phyloP scores from a whole-genome alignment of 805 yeast species.

The Metschnikowia henanensis region DNA sequence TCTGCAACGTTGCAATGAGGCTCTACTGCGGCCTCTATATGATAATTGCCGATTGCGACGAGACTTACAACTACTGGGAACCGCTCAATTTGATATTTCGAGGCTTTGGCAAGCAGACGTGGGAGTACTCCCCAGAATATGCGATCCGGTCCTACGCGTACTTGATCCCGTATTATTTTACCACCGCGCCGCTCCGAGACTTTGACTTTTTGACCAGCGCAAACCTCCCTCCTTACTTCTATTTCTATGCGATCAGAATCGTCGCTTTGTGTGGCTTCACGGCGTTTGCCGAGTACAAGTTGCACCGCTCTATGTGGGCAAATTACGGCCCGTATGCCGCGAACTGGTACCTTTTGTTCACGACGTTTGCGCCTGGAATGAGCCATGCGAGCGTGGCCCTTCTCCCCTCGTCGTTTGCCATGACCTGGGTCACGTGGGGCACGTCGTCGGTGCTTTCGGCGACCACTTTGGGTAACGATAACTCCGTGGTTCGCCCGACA shows the following conservation, averaged over 20 bases:
- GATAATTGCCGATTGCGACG: constrained; percentile 91
- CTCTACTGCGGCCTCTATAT: constrained; percentile 49
- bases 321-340: constrained; percentile 43
- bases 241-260: constrained; percentile 56
- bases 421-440: constrained; percentile 47
- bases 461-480: constrained; percentile 9
- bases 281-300: constrained; percentile 50
- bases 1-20: constrained; percentile 22
- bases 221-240: constrained; percentile 25
- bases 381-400: constrained; percentile 86
- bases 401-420: constrained; percentile 78
- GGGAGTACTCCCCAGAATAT: constrained; percentile 93
- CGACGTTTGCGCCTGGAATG: constrained; percentile 74
- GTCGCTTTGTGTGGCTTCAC: constrained; percentile 39
- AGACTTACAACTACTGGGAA: constrained; percentile 91
- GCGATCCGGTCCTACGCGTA: constrained; percentile 88
- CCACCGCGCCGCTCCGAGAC: constrained; percentile 25
- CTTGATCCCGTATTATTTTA: constrained; percentile 49
- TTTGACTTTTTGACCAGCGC: constrained; percentile 12
- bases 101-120: constrained; percentile 89
- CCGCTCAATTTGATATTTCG: constrained; percentile 78
- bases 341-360: constrained; percentile 61
- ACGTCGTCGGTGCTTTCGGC: constrained; percentile 36
- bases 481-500: constrained; percentile 11
- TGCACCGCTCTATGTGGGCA: constrained; percentile 43